Evolutionary conservation across 495 filamentous ascomycete genomes (phyloP).

Genomic region (Penicillium fimorum): DNA sequence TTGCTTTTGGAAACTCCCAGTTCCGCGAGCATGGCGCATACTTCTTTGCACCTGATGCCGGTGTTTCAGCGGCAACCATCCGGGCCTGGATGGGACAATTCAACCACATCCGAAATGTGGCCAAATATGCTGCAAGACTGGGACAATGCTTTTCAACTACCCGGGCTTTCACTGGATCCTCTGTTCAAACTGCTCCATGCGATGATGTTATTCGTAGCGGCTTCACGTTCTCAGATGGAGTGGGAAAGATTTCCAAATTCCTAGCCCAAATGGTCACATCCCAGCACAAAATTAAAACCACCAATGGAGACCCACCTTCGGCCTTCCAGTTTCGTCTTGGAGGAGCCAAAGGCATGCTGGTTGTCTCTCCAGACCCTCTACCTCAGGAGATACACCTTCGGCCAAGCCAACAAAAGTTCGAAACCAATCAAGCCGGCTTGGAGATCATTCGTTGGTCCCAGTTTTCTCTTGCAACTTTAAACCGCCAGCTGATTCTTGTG

Average conservation of each 20-base stretch:
- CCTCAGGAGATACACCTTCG: slow-evolving; percentile 70
- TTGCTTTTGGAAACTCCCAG: slow-evolving; percentile 95
- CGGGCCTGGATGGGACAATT: slow-evolving; percentile 92
- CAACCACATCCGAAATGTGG: slow-evolving; percentile 68
- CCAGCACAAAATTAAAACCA: slow-evolving; percentile 57
- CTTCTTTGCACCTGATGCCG: slow-evolving; percentile 68
- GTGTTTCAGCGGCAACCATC: slow-evolving; percentile 67
- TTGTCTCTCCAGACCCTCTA: slow-evolving; percentile 60
- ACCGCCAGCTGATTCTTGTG: slow-evolving; percentile 84
- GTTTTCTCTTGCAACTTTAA: slow-evolving; percentile 72
- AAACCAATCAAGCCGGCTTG: slow-evolving; percentile 63
- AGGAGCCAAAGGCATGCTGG: slow-evolving; percentile 87
- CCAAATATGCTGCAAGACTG: slow-evolving; percentile 81
- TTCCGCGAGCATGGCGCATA: slow-evolving; percentile 91
- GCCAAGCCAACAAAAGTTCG: slow-evolving; percentile 84
- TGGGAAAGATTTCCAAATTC: slow-evolving; percentile 84
- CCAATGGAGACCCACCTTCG: slow-evolving; percentile 58
- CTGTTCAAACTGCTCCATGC: slow-evolving; percentile 43
- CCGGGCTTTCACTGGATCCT: slow-evolving; percentile 54
- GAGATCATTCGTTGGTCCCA: slow-evolving; percentile 83
- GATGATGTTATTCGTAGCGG: slow-evolving; percentile 65
- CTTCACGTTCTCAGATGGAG: slow-evolving; percentile 83
- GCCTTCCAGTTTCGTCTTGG: slow-evolving; percentile 89
- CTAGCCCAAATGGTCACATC: slow-evolving; percentile 66
- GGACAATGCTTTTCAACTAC: slow-evolving; percentile 98